Evolutionary conservation across 305 asterid genomes (phyloP).

Genomic region (Fraxinus angustifolia): DNA sequence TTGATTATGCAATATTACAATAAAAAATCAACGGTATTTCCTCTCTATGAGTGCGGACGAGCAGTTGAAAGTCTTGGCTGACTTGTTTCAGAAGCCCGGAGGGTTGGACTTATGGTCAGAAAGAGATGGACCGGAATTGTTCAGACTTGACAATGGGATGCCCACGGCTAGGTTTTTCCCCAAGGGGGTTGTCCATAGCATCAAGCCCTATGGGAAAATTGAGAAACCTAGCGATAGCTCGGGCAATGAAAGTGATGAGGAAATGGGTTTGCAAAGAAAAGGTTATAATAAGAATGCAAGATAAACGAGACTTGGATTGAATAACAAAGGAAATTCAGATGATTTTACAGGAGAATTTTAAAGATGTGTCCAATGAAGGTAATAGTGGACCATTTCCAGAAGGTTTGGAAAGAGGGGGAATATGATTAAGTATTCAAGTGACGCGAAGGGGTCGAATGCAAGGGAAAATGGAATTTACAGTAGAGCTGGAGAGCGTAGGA

Average conservation of each 20-base stretch:
- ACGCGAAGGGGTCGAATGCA: constrained; percentile 17
- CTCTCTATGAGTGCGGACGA: constrained; percentile 62
- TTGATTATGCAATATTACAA: background rate
- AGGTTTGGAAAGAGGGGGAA: constrained; percentile 33
- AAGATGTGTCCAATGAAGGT: constrained; percentile 26
- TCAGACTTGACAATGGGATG: constrained; percentile 46
- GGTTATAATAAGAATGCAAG: constrained; percentile 19
- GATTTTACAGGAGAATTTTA: constrained; percentile 15
- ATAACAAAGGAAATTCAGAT: constrained; percentile 28
- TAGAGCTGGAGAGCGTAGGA: constrained; percentile 22
- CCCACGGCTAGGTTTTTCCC: constrained; percentile 84
- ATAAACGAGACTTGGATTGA: constrained; percentile 17
- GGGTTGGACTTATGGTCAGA: constrained; percentile 95
- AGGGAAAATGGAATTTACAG: constrained; percentile 15
- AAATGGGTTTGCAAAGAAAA: constrained; percentile 20
- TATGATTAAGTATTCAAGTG: constrained; percentile 28
- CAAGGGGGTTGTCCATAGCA: constrained; percentile 82
- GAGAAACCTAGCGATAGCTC: constrained; percentile 26
- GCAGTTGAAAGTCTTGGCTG: constrained; percentile 92
- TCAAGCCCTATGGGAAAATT: constrained; percentile 55
- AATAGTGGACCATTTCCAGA: constrained; percentile 20
- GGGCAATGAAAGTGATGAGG: constrained; percentile 24
- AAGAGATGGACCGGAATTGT: constrained; percentile 80
- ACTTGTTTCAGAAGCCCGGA: constrained; percentile 88
- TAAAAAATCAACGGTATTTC: background rate